phyloP scores from a whole-genome alignment of 2,329 filamentous ascomycete genomes.

The Escovopsis sp. region DNA sequence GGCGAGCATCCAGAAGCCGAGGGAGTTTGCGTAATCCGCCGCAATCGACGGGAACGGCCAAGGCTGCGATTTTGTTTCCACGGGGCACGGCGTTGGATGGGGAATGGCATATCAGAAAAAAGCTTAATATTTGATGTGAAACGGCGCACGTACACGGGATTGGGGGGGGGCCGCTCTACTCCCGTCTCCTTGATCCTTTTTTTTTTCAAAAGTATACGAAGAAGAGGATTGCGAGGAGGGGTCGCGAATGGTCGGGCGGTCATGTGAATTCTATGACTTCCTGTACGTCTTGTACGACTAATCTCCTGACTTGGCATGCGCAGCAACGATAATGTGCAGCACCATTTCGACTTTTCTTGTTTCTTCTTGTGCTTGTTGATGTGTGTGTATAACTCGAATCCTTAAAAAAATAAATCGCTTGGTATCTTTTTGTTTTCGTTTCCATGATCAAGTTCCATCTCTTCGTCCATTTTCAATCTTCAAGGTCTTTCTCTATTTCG shows the following conservation, averaged over 20 bases:
- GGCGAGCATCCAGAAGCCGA: conserved; percentile 14
- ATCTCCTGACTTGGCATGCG: too few relatives aligned
- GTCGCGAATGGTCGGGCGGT: too few relatives aligned
- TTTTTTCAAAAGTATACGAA: too few relatives aligned
- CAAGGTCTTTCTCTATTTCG: not conserved
- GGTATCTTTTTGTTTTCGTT: not conserved
- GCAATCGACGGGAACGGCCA: not conserved
- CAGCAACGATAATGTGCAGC: too few relatives aligned
- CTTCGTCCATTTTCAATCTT: too few relatives aligned
- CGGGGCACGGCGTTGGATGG: conserved; percentile 10
- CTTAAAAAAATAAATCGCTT: too few relatives aligned
- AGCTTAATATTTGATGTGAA: not conserved
- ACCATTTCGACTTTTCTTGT: too few relatives aligned
- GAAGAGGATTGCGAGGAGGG: not conserved
- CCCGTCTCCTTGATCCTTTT: not conserved
- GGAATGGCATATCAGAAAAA: conserved; percentile 1
- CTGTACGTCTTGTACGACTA: too few relatives aligned
- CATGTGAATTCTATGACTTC: too few relatives aligned
- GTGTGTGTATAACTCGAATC: not conserved
- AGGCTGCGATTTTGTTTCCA: not conserved
- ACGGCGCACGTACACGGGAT: not conserved
- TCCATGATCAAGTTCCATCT: not conserved
- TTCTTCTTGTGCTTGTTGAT: not conserved
- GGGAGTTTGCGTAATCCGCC: conserved; percentile 17
- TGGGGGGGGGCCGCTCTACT: not conserved